A percentile compares a stretch with the other conserved stretches of the same genome.
phyloP scores from a whole-genome alignment of 768 basidiomycete genomes.

The Pholiota conissans region DNA sequence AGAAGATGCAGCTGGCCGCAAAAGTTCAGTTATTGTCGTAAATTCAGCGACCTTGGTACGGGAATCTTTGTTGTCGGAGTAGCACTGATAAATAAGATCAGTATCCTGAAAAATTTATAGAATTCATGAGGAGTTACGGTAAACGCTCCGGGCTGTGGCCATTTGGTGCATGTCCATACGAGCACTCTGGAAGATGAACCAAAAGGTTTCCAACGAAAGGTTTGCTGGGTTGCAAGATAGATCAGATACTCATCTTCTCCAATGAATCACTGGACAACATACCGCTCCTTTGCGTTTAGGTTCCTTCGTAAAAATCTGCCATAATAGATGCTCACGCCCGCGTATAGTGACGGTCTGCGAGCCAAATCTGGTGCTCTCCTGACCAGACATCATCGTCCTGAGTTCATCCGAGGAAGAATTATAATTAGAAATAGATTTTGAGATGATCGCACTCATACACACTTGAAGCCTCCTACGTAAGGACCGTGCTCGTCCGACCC shows the following conservation, averaged over 20 bases:
- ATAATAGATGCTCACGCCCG: background rate
- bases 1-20: background rate
- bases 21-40: background rate
- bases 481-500: slow-evolving; percentile 12
- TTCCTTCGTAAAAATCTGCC: background rate
- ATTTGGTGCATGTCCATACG: background rate
- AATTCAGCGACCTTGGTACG: background rate
- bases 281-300: background rate
- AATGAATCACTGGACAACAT: background rate
- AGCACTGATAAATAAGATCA: background rate
- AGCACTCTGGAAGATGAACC: background rate
- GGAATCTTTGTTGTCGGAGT: background rate
- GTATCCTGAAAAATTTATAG: background rate
- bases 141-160: background rate
- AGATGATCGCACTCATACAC: background rate
- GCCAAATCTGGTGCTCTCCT: background rate
- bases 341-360: slow-evolving; percentile 1
- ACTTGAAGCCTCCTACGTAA: slow-evolving; percentile 21
- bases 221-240: background rate
- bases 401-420: background rate
- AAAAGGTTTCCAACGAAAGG: background rate
- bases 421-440: background rate
- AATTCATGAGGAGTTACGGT: background rate
- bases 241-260: background rate
- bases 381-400: background rate